phyloP scores from a whole-genome alignment of 305 asterid genomes.

The Fraxinus angustifolia region DNA sequence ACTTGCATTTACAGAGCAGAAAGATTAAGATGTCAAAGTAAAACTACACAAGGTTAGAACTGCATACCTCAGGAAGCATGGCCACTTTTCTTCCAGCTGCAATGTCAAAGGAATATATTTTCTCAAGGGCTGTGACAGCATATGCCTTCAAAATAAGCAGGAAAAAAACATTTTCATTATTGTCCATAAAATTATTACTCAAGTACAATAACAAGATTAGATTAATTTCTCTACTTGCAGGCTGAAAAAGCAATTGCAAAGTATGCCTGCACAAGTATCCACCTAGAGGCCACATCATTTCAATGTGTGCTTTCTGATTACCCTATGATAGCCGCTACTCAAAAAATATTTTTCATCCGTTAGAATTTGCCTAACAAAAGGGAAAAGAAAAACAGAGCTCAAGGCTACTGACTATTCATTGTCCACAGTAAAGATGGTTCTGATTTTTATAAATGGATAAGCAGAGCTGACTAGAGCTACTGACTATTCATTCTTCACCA shows the following conservation, averaged over 20 bases:
- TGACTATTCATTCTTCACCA: not conserved
- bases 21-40: constrained; percentile 1
- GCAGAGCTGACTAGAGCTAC: not conserved
- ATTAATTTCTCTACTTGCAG: not conserved
- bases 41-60: constrained; percentile 13
- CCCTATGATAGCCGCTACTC: not conserved
- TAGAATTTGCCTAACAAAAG: not conserved
- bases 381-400: not conserved
- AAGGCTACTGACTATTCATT: not conserved
- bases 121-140: constrained; percentile 83
- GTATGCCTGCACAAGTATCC: not conserved
- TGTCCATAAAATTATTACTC: constrained; percentile 7
- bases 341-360: not conserved
- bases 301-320: not conserved
- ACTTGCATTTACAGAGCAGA: not conserved
- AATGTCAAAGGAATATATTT: constrained; percentile 86
- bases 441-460: not conserved
- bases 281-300: not conserved
- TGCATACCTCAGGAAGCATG: constrained; percentile 78
- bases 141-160: constrained; percentile 63
- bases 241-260: not conserved
- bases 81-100: constrained; percentile 88
- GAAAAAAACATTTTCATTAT: constrained; percentile 12
- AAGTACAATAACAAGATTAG: not conserved
- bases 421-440: not conserved